Percentiles rank a stretch among this genome's conserved stretches.
Conservation (phyloP, 192 early-diverging fungal species). For the Linnemannia zychae region DNA sequence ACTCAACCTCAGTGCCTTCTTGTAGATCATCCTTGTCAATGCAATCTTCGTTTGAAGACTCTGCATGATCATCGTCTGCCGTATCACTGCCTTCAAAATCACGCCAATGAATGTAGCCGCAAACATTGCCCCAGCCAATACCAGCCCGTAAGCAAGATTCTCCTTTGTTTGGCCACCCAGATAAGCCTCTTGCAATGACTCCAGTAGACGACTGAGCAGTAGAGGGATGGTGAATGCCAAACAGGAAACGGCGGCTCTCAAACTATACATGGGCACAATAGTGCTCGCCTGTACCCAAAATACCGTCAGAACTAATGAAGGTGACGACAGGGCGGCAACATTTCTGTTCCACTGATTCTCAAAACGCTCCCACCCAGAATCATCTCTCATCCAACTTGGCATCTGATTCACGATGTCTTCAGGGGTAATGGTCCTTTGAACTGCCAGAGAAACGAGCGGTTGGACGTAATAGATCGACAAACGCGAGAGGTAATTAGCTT, state of each 20-base stretch:
- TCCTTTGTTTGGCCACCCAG: not conserved
- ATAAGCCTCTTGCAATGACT: constrained; percentile 14
- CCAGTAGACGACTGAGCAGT: constrained; percentile 29
- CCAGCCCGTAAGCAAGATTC: constrained; percentile 8
- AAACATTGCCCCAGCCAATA: constrained; percentile 20
- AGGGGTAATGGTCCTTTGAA: constrained; percentile 13
- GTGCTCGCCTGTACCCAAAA: not conserved
- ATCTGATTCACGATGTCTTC: constrained; percentile 32
- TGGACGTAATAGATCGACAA: constrained; percentile 31
- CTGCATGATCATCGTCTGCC: constrained; percentile 18
- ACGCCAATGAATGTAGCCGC: constrained; percentile 4
- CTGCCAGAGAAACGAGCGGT: constrained; percentile 25
- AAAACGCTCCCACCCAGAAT: not conserved
- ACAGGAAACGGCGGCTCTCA: constrained; percentile 13
- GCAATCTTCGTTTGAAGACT: constrained; percentile 77
- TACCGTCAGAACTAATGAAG: constrained; percentile 22
- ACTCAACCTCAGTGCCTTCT: constrained; percentile 83
- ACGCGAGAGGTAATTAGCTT: constrained; percentile 30
- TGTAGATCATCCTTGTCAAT: constrained; percentile 81
- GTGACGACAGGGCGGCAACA: not conserved
- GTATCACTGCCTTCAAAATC: constrained; percentile 27
- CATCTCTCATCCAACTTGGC: constrained; percentile 9
- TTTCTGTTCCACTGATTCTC: constrained; percentile 17
- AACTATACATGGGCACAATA: constrained; percentile 26
- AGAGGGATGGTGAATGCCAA: constrained; percentile 30